These are phyloP conservation scores for Glarea lozoyensis DNA, from an alignment of 495 filamentous ascomycete genomes.

Conservation along the genomic window DNA sequence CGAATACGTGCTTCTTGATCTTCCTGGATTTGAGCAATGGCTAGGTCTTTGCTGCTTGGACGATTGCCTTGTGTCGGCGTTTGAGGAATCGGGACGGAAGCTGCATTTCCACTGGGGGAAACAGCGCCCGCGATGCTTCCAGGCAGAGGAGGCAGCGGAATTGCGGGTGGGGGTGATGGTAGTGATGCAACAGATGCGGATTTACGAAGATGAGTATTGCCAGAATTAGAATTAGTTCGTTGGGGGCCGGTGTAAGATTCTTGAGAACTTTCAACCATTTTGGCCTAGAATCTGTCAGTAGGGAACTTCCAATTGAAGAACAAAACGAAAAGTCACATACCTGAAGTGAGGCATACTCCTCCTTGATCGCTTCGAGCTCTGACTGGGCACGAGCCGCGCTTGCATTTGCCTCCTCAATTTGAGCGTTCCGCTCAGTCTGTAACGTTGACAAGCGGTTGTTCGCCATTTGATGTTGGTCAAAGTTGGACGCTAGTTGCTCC, in stretches of 20 bases:
- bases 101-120: slow-evolving; percentile 14
- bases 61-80: slow-evolving; percentile 43
- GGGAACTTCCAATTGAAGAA: not conserved
- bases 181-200: slow-evolving; percentile 72
- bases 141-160: slow-evolving; percentile 91
- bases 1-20: slow-evolving; percentile 92
- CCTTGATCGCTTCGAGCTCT: slow-evolving; percentile 52
- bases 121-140: slow-evolving; percentile 21
- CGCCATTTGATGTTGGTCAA: slow-evolving; percentile 79
- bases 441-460: slow-evolving; percentile 67
- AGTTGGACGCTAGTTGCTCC: slow-evolving; percentile 91
- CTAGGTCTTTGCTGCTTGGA: slow-evolving; percentile 76
- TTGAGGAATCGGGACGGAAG: slow-evolving; percentile 24
- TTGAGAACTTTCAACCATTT: slow-evolving; percentile 44
- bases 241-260: slow-evolving; percentile 33
- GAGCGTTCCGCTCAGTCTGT: slow-evolving; percentile 57
- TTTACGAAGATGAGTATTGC: slow-evolving; percentile 58
- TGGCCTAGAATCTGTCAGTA: slow-evolving; percentile 42
- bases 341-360: slow-evolving; percentile 57
- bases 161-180: slow-evolving; percentile 81
- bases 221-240: slow-evolving; percentile 73
- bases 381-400: slow-evolving; percentile 31
- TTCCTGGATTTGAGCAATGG: slow-evolving; percentile 64
- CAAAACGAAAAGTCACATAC: slow-evolving; percentile 38
- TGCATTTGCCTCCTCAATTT: slow-evolving; percentile 50